A percentile compares a stretch with the other conserved stretches of the same genome.
Conservation (phyloP, 192 early-diverging fungal genomes). For the Coemansia sp. region DNA sequence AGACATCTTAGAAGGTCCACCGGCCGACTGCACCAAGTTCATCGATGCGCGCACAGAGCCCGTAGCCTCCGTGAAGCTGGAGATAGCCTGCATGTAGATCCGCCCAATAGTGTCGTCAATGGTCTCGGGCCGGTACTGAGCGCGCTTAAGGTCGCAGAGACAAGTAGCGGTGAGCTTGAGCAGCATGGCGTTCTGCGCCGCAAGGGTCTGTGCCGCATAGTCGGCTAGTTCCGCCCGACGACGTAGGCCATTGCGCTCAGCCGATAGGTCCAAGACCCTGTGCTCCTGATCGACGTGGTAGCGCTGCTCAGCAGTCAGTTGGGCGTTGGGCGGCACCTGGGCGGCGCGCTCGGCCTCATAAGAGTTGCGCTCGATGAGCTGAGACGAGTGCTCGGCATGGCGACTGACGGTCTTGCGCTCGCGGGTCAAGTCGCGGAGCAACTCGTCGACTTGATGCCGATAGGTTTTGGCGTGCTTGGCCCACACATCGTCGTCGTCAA, state of each 20-base stretch:
- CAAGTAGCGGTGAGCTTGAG: conserved; percentile 40
- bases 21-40: conserved; percentile 27
- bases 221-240: conserved; percentile 44
- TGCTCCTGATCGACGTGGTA: conserved; percentile 51
- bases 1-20: conserved; percentile 34
- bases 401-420: conserved; percentile 40
- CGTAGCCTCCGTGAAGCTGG: conserved; percentile 42
- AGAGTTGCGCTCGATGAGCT: conserved; percentile 39
- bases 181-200: conserved; percentile 33
- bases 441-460: conserved; percentile 41
- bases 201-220: conserved; percentile 23
- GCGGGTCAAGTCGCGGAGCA: conserved; percentile 41
- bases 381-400: conserved; percentile 42
- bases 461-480: conserved; percentile 20
- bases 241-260: conserved; percentile 47
- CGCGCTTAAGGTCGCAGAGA: conserved; percentile 35
- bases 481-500: conserved; percentile 9
- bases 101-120: conserved; percentile 27
- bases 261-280: conserved; percentile 33
- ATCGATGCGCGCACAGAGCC: conserved; percentile 30
- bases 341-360: conserved; percentile 43
- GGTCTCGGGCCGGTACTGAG: conserved; percentile 7
- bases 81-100: conserved; percentile 51
- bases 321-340: conserved; percentile 30
- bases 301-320: conserved; percentile 51